A percentile compares a stretch with the other conserved stretches of the same genome.
phyloP scores from a whole-genome alignment of 1,284 basidiomycete genomes.

The Ceratobasidium papillatum region DNA sequence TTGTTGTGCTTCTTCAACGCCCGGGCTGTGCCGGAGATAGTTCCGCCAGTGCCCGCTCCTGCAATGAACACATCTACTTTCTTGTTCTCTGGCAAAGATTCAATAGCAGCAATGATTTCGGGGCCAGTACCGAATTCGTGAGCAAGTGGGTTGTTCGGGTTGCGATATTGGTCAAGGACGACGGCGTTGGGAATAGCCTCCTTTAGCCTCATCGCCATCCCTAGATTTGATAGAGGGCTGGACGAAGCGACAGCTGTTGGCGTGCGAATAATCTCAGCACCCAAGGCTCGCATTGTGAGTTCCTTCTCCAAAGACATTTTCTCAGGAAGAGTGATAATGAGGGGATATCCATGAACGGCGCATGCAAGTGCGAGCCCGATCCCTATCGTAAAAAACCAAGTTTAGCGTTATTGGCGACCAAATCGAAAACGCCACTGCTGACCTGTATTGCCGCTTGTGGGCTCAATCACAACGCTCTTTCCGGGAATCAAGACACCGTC shows the following conservation, averaged over 20 bases:
- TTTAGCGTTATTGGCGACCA: neutral
- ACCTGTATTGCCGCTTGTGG: constrained; percentile 96
- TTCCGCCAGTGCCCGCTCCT: constrained; percentile 94
- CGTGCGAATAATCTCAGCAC: constrained; percentile 93
- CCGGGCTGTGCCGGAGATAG: constrained; percentile 85
- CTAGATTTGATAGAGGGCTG: constrained; percentile 88
- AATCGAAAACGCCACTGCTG: constrained; percentile 47
- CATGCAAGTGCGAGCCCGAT: constrained; percentile 93
- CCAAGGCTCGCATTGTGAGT: constrained; percentile 87
- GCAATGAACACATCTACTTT: constrained; percentile 88
- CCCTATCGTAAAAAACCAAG: constrained; percentile 57
- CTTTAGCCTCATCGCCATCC: constrained; percentile 81
- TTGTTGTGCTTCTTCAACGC: constrained; percentile 85
- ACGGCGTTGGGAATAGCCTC: constrained; percentile 84
- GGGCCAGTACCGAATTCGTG: constrained; percentile 88
- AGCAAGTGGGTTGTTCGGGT: constrained; percentile 83
- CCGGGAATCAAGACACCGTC: constrained; percentile 84
- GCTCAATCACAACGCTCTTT: constrained; percentile 92
- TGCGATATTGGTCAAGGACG: constrained; percentile 89
- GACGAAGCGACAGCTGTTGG: constrained; percentile 91
- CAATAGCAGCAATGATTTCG: constrained; percentile 84
- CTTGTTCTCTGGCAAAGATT: constrained; percentile 66
- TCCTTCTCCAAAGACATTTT: constrained; percentile 99
- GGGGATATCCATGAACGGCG: constrained; percentile 89
- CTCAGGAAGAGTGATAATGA: constrained; percentile 94